A percentile compares a stretch with the other conserved stretches of the same genome.
phyloP scores from a whole-genome alignment of 164 flowering plant species.

The Platanus orientalis region DNA sequence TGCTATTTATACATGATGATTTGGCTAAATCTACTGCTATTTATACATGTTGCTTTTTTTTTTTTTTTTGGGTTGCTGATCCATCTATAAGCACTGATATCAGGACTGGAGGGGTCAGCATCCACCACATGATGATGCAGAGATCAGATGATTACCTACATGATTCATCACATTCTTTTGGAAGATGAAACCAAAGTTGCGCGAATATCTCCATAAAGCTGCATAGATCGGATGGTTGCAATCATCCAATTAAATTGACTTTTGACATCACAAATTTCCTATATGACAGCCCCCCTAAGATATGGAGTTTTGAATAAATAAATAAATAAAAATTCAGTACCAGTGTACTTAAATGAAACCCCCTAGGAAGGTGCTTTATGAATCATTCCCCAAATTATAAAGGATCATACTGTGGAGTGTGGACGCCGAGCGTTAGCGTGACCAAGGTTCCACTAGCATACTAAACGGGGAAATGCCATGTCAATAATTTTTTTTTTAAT shows the following conservation, averaged over 20 bases:
- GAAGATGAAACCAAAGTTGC: too few relatives aligned
- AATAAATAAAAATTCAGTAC: not conserved
- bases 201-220: not conserved
- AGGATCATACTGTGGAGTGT: not conserved
- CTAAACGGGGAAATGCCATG: not conserved
- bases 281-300: not conserved
- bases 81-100: not conserved
- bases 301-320: too few relatives aligned
- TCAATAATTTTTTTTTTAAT: too few relatives aligned
- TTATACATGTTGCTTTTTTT: too few relatives aligned
- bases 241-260: not conserved
- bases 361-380: not conserved
- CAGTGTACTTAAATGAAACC: not conserved
- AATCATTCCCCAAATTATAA: not conserved
- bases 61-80: too few relatives aligned
- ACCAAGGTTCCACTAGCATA: too few relatives aligned
- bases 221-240: not conserved
- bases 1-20: too few relatives aligned
- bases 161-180: not conserved
- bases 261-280: too few relatives aligned
- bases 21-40: too few relatives aligned
- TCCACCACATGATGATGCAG: not conserved
- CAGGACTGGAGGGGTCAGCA: not conserved
- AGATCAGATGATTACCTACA: not conserved
- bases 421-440: not conserved